These are phyloP conservation scores for Clitopilus hobsonii DNA, from an alignment of 768 basidiomycete genomes.

Conservation along the genomic window DNA sequence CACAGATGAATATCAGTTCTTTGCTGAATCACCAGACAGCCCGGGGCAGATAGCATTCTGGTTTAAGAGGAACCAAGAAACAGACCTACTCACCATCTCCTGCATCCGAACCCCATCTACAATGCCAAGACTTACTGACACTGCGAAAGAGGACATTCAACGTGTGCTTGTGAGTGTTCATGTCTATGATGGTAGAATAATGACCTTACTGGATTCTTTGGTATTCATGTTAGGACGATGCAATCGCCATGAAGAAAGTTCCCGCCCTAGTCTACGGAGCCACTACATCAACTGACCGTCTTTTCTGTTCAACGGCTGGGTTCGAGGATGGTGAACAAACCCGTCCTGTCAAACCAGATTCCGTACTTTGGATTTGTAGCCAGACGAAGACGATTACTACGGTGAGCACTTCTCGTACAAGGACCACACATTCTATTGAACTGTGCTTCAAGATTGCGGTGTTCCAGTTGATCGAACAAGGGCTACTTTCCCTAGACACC, in stretches of 20 bases:
- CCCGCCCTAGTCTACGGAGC: constrained; percentile 24
- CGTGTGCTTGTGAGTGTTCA: too few relatives aligned
- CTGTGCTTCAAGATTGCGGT: constrained; percentile 20
- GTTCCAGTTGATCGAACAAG: constrained; percentile 29
- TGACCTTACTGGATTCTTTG: too few relatives aligned
- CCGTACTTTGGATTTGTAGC: constrained; percentile 32
- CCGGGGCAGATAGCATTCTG: too few relatives aligned
- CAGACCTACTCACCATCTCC: too few relatives aligned
- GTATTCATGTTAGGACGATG: too few relatives aligned
- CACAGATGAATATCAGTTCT: too few relatives aligned
- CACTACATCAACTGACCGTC: constrained; percentile 19
- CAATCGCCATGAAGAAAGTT: constrained; percentile 12
- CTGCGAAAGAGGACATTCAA: too few relatives aligned
- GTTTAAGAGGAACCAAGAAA: too few relatives aligned
- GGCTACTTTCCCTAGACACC: constrained; percentile 22
- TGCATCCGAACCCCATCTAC: too few relatives aligned
- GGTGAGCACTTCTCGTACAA: constrained; percentile 14
- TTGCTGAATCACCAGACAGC: too few relatives aligned
- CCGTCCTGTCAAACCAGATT: constrained; percentile 17
- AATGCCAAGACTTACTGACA: too few relatives aligned
- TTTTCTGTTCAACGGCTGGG: constrained; percentile 22
- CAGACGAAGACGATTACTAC: constrained; percentile 28
- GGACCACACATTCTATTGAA: not conserved
- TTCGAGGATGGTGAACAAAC: constrained; percentile 18
- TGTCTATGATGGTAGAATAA: too few relatives aligned